Evolutionary conservation across 2,329 filamentous ascomycete genomes (phyloP).

Genomic region (Penicillium sp.): DNA sequence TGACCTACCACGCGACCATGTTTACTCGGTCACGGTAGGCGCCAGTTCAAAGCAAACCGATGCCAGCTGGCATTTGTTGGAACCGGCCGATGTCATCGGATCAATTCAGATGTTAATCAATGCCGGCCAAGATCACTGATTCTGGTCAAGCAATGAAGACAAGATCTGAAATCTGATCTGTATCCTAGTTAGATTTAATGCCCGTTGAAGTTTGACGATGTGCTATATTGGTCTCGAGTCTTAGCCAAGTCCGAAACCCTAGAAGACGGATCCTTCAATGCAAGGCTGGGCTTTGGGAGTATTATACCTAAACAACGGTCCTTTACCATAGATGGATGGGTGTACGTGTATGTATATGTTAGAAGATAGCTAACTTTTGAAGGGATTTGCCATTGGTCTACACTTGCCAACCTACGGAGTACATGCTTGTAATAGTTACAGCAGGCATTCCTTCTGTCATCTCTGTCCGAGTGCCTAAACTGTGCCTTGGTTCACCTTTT

Average conservation of each 20-base stretch:
- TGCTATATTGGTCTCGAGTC: neutral
- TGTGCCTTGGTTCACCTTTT: no score
- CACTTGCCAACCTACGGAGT: neutral
- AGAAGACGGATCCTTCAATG: no score
- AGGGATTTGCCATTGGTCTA: neutral
- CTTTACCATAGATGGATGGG: neutral
- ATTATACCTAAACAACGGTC: no score
- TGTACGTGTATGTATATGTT: neutral
- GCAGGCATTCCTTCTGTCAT: no score
- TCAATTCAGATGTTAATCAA: constrained; percentile 53
- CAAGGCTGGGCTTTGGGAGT: no score
- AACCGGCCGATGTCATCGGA: constrained; percentile 83
- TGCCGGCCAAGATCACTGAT: constrained; percentile 28
- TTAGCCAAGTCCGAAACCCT: no score
- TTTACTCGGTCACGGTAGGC: constrained; percentile 89
- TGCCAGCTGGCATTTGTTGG: constrained; percentile 83
- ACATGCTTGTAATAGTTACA: neutral
- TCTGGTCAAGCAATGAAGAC: neutral
- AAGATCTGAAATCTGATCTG: neutral
- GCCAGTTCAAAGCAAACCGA: constrained; percentile 88
- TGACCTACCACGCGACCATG: constrained; percentile 58
- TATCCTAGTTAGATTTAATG: neutral
- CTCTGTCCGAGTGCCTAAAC: no score
- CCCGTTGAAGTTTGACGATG: neutral
- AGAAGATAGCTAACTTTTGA: neutral